Conservation (phyloP, 2,329 filamentous ascomycete species). For the Fusarium nurragi region DNA sequence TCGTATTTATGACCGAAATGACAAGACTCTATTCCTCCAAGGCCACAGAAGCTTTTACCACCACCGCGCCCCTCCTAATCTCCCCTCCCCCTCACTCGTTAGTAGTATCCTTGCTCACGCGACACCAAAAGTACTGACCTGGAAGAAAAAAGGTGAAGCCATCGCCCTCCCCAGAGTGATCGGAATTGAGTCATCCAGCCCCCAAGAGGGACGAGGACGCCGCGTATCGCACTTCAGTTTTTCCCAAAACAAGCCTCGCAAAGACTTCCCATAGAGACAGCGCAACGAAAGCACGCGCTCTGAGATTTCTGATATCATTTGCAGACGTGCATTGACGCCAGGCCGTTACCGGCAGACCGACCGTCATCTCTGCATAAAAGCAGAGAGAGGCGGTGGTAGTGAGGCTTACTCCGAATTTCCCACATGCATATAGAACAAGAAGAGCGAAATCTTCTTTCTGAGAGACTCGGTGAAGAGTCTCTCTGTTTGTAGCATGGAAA, state of each 20-base stretch:
- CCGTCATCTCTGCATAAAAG: constrained; percentile 18
- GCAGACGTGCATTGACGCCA: constrained; percentile 83
- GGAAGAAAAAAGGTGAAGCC: constrained; percentile 52
- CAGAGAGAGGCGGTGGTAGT: constrained; percentile 44
- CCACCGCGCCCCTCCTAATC: not conserved
- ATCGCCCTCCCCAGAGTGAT: constrained; percentile 87
- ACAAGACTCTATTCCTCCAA: constrained; percentile 29
- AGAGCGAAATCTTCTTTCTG: not conserved
- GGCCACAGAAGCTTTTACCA: not conserved
- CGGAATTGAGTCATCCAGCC: constrained; percentile 82
- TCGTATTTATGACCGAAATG: constrained; percentile 37
- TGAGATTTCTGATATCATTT: constrained; percentile 95
- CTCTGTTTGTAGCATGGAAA: constrained; percentile 93
- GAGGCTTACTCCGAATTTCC: constrained; percentile 99
- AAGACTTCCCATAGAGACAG: constrained; percentile 85
- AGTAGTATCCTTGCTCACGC: constrained; percentile 43
- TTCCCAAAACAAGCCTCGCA: constrained; percentile 82
- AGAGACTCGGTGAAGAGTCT: constrained; percentile 42
- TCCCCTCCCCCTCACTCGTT: constrained; percentile 9
- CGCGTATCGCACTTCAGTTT: constrained; percentile 95
- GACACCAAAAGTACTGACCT: constrained; percentile 41
- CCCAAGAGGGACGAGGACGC: constrained; percentile 60
- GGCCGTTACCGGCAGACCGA: constrained; percentile 84
- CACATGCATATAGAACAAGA: constrained; percentile 70
- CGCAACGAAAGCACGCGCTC: constrained; percentile 48